Conservation (phyloP, 768 basidiomycete species). For the Tricholoma hemisulphureum region DNA sequence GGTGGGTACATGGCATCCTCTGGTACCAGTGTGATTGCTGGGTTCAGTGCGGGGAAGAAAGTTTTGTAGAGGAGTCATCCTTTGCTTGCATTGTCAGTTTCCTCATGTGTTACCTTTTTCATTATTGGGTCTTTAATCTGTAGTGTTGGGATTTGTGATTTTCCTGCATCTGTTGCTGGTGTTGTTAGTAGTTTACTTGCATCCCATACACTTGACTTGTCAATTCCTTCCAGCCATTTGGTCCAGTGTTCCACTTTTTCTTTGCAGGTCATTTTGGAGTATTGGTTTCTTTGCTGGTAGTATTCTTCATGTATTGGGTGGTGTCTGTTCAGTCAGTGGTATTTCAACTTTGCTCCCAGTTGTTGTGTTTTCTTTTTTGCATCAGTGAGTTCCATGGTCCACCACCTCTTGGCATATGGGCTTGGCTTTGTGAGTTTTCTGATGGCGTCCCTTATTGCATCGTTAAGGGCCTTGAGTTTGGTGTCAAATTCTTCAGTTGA, state of each 20-base stretch:
- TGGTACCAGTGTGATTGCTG: background rate
- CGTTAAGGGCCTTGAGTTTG: background rate
- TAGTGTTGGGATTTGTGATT: too few species aligned
- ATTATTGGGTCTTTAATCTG: background rate
- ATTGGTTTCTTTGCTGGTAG: too few species aligned
- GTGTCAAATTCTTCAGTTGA: background rate
- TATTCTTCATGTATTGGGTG: background rate
- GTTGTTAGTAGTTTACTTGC: too few species aligned
- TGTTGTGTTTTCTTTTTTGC: background rate
- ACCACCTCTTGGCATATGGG: slow-evolving; percentile 17
- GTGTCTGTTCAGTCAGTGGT: background rate
- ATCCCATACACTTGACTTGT: too few species aligned
- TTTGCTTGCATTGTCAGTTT: background rate
- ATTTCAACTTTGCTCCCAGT: background rate
- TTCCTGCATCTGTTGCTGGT: too few species aligned
- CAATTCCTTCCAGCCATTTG: background rate
- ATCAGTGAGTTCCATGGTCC: slow-evolving; percentile 9
- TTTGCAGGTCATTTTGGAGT: too few species aligned
- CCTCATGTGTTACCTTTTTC: background rate
- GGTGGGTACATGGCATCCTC: background rate
- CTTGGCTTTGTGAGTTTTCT: slow-evolving; percentile 2
- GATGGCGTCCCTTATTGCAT: background rate
- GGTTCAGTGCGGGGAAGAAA: background rate
- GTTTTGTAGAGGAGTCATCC: background rate
- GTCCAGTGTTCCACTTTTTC: background rate